A percentile compares a stretch with the other conserved stretches of the same genome.
These are phyloP conservation scores for Ochromonas danica DNA, from an alignment of 108 stramenopile genomes.

Conservation along the genomic window DNA sequence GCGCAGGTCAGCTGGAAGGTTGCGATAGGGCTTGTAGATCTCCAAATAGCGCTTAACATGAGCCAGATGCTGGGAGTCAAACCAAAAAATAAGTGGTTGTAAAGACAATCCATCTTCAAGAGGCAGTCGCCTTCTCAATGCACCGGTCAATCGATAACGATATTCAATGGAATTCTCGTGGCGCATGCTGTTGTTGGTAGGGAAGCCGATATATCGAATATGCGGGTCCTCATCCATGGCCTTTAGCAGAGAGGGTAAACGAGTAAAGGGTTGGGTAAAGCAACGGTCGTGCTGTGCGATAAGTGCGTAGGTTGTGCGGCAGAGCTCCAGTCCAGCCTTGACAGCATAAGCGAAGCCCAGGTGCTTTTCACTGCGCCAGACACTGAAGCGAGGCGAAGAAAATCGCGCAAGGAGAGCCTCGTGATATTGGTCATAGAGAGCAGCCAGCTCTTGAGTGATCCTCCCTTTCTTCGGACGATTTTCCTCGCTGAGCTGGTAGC, in stretches of 20 bases:
- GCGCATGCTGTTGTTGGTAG: not conserved
- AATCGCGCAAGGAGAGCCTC: not conserved
- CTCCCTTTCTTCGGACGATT: not conserved
- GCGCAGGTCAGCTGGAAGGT: not conserved
- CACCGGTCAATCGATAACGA: not conserved
- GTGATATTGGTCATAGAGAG: constrained; percentile 3
- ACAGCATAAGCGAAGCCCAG: constrained; percentile 5
- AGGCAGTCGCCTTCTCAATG: not conserved
- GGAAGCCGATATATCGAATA: constrained; percentile 32
- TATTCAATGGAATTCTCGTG: not conserved
- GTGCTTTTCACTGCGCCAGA: not conserved
- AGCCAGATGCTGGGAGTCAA: constrained; percentile 27
- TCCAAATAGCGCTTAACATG: constrained; percentile 35
- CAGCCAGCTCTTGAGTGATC: not conserved
- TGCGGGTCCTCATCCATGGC: not conserved
- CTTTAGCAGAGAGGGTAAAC: not conserved
- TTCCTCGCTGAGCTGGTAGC: not conserved
- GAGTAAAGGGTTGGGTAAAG: not conserved
- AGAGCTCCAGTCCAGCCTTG: constrained; percentile 9
- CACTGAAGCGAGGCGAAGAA: not conserved
- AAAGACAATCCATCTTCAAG: constrained; percentile 23
- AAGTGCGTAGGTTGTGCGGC: not conserved
- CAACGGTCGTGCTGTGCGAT: constrained; percentile 19
- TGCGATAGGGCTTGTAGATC: constrained; percentile 8
- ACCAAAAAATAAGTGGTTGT: constrained; percentile 35